Conservation (phyloP, 768 basidiomycete genomes). For the Lactifluus piperatus region DNA sequence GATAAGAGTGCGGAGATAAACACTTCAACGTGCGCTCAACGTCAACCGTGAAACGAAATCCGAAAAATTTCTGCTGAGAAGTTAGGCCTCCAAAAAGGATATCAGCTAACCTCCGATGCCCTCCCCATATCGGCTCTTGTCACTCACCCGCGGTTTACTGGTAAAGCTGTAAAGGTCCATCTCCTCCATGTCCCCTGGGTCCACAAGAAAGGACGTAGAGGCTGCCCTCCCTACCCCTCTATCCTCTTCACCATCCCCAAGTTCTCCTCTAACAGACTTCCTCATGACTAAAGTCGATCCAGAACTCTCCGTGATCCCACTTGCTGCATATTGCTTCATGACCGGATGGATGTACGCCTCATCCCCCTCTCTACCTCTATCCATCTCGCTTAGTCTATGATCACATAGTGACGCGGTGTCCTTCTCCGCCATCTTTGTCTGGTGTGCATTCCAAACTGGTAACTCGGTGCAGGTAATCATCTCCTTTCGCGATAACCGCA, state of each 20-base stretch:
- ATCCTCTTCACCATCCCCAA: neutral
- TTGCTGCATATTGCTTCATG: constrained; percentile 69
- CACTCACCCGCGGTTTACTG: too few relatives aligned
- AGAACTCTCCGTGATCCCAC: constrained; percentile 38
- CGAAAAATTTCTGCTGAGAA: too few relatives aligned
- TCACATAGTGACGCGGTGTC: constrained; percentile 52
- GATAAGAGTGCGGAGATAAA: too few relatives aligned
- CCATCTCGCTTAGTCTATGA: neutral
- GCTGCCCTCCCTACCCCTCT: constrained; percentile 7
- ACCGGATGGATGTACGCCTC: constrained; percentile 62
- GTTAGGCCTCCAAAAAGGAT: too few relatives aligned
- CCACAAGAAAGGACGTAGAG: neutral
- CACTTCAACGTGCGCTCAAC: too few relatives aligned
- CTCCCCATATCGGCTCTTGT: too few relatives aligned
- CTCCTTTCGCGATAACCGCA: constrained; percentile 1
- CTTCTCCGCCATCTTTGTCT: constrained; percentile 74
- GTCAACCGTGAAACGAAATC: too few relatives aligned
- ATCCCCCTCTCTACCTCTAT: neutral
- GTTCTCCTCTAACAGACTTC: constrained; percentile 2
- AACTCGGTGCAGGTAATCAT: constrained; percentile 53
- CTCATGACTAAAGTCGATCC: constrained; percentile 43
- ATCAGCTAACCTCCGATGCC: too few relatives aligned
- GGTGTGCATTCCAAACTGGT: constrained; percentile 83
- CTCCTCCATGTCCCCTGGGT: neutral
- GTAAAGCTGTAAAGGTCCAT: too few relatives aligned